Evolutionary conservation across 1,284 basidiomycete species (phyloP).

Genomic region (Leccinum cinnamomeum): DNA sequence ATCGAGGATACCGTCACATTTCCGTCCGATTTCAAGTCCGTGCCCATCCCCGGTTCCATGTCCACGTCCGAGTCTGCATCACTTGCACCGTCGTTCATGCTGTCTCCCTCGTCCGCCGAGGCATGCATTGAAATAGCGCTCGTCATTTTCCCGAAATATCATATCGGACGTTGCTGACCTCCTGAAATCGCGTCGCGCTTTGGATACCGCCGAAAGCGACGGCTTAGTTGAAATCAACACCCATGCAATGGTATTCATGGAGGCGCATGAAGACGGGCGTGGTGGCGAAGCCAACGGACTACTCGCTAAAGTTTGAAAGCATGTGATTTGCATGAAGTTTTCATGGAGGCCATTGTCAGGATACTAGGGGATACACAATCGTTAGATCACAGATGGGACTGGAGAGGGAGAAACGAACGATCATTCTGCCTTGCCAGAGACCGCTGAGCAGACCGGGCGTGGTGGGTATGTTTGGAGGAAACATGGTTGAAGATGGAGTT

Average conservation of each 20-base stretch:
- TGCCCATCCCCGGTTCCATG: constrained; percentile 19
- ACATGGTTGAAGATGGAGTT: constrained; percentile 40
- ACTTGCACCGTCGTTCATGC: constrained; percentile 8
- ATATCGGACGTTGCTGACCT: constrained; percentile 32
- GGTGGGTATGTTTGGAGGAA: constrained; percentile 46
- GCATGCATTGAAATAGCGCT: constrained; percentile 10
- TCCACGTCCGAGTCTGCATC: constrained; percentile 13
- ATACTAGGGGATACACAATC: constrained; percentile 24
- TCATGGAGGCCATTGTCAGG: constrained; percentile 38
- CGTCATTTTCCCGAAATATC: constrained; percentile 32
- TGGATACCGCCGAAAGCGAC: constrained; percentile 44
- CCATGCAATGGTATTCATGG: constrained; percentile 54
- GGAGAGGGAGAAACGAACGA: constrained; percentile 36
- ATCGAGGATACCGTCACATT: constrained; percentile 55
- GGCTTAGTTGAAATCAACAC: constrained; percentile 37
- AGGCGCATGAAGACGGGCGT: constrained; percentile 58
- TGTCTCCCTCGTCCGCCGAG: constrained; percentile 7
- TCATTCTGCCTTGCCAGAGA: constrained; percentile 59
- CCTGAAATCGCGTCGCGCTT: constrained; percentile 41
- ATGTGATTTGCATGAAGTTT: constrained; percentile 34
- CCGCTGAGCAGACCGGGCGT: constrained; percentile 53
- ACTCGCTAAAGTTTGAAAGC: constrained; percentile 39
- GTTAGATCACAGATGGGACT: constrained; percentile 15
- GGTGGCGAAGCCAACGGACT: constrained; percentile 37
- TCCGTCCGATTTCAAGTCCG: constrained; percentile 31